phyloP scores from a whole-genome alignment of 768 basidiomycete genomes.

The Phlegmacium glaucopus region DNA sequence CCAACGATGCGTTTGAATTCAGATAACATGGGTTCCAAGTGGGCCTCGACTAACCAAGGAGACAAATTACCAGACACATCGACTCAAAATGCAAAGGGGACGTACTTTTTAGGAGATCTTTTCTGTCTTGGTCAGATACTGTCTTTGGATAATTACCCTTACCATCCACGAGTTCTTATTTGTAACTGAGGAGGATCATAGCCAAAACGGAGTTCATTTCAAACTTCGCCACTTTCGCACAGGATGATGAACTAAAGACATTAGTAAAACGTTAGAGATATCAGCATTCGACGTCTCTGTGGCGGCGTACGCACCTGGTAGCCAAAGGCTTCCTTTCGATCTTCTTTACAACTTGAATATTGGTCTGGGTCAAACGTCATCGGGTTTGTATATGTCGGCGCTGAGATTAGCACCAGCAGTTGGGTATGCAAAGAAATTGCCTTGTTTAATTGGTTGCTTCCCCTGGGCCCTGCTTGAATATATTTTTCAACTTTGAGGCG shows the following conservation, averaged over 20 bases:
- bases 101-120: conserved; percentile 25
- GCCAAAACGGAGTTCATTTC: conserved; percentile 34
- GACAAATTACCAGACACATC: neutral
- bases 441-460: conserved; percentile 23
- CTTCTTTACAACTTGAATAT: conserved; percentile 29
- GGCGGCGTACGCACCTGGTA: conserved; percentile 24
- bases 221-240: conserved; percentile 34
- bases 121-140: conserved; percentile 28
- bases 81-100: neutral
- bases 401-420: conserved; percentile 31
- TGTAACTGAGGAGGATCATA: conserved; percentile 29
- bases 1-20: conserved; percentile 21
- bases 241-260: conserved; percentile 34
- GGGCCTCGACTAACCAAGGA: conserved; percentile 19
- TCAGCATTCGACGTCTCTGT: neutral
- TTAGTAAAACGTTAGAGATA: neutral
- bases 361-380: conserved; percentile 32
- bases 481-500: conserved; percentile 33
- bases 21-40: conserved; percentile 25
- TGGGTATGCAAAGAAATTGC: conserved; percentile 34
- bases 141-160: conserved; percentile 21
- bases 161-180: conserved; percentile 31
- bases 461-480: conserved; percentile 20
- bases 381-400: conserved; percentile 30
- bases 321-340: conserved; percentile 23